These are phyloP conservation scores for Coprinopsis strossmayeri DNA, from an alignment of 768 basidiomycete species.

Conservation along the genomic window DNA sequence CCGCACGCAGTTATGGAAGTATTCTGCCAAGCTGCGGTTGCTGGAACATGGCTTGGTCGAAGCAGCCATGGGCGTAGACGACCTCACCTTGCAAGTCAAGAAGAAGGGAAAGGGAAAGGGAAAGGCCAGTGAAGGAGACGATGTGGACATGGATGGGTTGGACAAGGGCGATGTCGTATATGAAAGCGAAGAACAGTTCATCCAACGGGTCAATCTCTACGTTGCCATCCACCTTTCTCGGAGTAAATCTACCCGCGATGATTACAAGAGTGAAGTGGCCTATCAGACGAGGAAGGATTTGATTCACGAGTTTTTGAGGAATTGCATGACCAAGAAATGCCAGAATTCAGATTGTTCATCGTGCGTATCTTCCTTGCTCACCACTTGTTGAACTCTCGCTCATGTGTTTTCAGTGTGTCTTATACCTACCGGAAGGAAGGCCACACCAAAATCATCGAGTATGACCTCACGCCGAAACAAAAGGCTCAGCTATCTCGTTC, in stretches of 20 bases:
- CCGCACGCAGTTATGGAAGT: conserved; percentile 74
- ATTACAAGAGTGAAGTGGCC: conserved; percentile 84
- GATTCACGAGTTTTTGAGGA: conserved; percentile 75
- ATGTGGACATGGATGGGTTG: conserved; percentile 28
- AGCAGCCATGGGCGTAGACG: conserved; percentile 72
- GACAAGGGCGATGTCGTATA: conserved; percentile 40
- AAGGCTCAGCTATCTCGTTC: conserved; percentile 53
- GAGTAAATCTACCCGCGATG: conserved; percentile 59
- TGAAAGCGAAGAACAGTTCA: conserved; percentile 59
- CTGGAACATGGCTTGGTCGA: conserved; percentile 86
- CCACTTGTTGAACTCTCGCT: conserved; percentile 2
- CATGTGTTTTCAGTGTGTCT: conserved; percentile 40
- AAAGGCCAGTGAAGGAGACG: conserved; percentile 38
- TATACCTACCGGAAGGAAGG: conserved; percentile 95
- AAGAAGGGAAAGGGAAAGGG: conserved; percentile 25
- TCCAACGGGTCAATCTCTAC: conserved; percentile 56
- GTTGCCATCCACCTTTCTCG: conserved; percentile 50
- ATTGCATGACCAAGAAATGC: conserved; percentile 65
- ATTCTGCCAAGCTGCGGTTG: conserved; percentile 78
- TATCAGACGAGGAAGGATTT: conserved; percentile 82
- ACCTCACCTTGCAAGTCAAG: conserved; percentile 42
- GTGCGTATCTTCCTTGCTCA: conserved; percentile 38
- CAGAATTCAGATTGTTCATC: conserved; percentile 70
- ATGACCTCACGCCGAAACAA: conserved; percentile 78
- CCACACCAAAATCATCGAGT: conserved; percentile 90